phyloP scores from a whole-genome alignment of 2,329 filamentous ascomycete genomes.

The Podosphaera aphanis region DNA sequence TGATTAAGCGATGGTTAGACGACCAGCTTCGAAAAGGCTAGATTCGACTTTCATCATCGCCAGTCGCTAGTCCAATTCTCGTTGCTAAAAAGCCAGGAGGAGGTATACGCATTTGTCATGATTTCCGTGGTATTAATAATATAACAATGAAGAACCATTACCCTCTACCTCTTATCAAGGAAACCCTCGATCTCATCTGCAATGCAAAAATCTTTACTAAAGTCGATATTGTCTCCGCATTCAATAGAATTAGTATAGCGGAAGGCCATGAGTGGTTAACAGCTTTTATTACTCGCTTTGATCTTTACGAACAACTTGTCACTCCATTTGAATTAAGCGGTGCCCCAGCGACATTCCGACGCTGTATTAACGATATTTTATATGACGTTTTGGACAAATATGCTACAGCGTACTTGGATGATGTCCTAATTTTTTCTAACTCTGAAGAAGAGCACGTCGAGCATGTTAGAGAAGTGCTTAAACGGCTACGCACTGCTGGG shows the following conservation, averaged over 20 bases:
- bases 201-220: not conserved
- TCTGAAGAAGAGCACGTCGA: too few relatives aligned
- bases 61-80: not conserved
- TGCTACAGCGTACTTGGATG: not conserved
- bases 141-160: not conserved
- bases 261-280: not conserved
- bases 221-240: not conserved
- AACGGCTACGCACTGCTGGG: too few relatives aligned
- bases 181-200: not conserved
- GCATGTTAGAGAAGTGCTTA: too few relatives aligned
- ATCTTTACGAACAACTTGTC: not conserved
- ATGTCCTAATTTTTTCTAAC: not conserved
- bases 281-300: not conserved
- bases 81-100: not conserved
- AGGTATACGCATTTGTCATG: not conserved
- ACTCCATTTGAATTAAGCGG: not conserved
- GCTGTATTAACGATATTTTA: not conserved
- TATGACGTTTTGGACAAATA: too few relatives aligned
- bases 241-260: not conserved
- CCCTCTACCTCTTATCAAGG: not conserved
- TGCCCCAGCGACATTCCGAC: not conserved
- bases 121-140: not conserved
- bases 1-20: conserved; percentile 1
- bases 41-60: not conserved
- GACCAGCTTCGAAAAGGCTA: not conserved